phyloP scores from a whole-genome alignment of 768 basidiomycete genomes.

The Phallus indusiatus region DNA sequence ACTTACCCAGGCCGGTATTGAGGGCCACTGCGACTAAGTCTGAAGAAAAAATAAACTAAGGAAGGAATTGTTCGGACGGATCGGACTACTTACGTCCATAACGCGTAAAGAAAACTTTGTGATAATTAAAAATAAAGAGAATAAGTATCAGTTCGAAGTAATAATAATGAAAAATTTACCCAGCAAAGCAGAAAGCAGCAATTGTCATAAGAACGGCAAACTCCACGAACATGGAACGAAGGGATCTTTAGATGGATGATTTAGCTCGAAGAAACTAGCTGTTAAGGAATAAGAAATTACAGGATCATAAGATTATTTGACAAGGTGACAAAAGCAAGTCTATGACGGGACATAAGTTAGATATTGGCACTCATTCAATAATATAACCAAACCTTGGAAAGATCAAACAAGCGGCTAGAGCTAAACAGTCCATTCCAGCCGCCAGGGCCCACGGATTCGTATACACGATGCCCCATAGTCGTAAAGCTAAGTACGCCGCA shows the following conservation, averaged over 20 bases:
- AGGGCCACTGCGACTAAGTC: conserved; percentile 4
- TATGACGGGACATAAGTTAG: conserved; percentile 18
- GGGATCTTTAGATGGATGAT: conserved; percentile 30
- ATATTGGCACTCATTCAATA: background rate
- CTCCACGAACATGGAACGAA: conserved; percentile 90
- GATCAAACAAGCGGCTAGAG: conserved; percentile 81
- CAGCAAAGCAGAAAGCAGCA: conserved; percentile 84
- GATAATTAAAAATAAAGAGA: background rate
- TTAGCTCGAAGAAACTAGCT: background rate
- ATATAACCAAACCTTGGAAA: conserved; percentile 58
- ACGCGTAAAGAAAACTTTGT: conserved; percentile 76
- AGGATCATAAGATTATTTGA: conserved; percentile 44
- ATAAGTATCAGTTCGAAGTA: background rate
- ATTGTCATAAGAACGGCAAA: conserved; percentile 78
- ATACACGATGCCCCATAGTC: conserved; percentile 69
- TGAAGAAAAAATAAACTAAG: background rate
- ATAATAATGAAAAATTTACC: background rate
- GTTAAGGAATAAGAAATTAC: conserved; percentile 14
- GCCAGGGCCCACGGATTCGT: conserved; percentile 56
- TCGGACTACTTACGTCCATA: conserved; percentile 70
- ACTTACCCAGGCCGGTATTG: background rate
- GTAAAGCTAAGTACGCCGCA: conserved; percentile 62
- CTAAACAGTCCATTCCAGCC: conserved; percentile 74
- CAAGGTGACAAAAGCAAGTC: conserved; percentile 85
- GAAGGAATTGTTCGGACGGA: background rate